These are phyloP conservation scores for Berberis thunbergii DNA, from an alignment of 164 flowering plant genomes.

Conservation along the genomic window DNA sequence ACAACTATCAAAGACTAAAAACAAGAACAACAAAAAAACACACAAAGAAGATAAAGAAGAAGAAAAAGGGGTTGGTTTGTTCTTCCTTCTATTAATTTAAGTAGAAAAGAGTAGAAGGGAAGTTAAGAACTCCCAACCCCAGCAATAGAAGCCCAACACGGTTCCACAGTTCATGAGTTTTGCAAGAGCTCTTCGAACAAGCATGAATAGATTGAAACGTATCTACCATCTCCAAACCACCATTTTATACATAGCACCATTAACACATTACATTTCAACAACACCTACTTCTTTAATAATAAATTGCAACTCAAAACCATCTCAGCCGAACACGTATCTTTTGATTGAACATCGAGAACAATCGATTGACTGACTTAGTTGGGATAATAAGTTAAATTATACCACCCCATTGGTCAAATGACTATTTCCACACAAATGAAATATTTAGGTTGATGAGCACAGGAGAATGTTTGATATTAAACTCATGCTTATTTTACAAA, in stretches of 20 bases:
- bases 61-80: neutral
- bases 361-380: too few relatives aligned
- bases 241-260: neutral
- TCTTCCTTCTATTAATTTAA: too few relatives aligned
- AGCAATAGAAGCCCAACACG: slow-evolving; percentile 7
- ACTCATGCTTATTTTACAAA: too few relatives aligned
- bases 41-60: neutral
- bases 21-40: neutral
- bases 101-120: slow-evolving; percentile 7
- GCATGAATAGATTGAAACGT: neutral
- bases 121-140: slow-evolving; percentile 7
- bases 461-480: too few relatives aligned
- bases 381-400: too few relatives aligned
- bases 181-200: neutral
- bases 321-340: too few relatives aligned
- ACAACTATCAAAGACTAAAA: too few relatives aligned
- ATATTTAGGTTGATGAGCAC: too few relatives aligned
- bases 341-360: too few relatives aligned
- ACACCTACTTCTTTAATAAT: neutral
- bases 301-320: too few relatives aligned
- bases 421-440: too few relatives aligned
- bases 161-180: slow-evolving; percentile 6
- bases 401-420: too few relatives aligned
- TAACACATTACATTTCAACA: neutral
- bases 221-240: neutral